phyloP scores from a whole-genome alignment of 2,329 filamentous ascomycete species.

The Pyricularia sp. region DNA sequence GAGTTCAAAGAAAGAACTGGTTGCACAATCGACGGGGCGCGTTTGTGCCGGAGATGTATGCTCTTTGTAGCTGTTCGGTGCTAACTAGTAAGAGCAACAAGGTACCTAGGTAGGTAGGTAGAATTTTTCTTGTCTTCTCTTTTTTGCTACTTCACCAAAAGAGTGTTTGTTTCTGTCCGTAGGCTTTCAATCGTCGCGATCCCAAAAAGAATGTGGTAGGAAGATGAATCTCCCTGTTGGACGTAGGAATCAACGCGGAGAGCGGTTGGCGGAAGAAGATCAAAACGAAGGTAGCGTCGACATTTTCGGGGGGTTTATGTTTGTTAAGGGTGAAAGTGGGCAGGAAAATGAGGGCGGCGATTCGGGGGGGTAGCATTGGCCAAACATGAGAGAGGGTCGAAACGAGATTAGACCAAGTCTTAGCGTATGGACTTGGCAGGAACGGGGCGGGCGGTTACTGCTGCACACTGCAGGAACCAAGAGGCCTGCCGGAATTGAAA shows the following conservation, averaged over 20 bases:
- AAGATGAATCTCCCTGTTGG: constrained; percentile 44
- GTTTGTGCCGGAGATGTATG: background rate
- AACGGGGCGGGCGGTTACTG: background rate
- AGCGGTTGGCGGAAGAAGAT: constrained; percentile 11
- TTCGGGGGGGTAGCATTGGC: constrained; percentile 1
- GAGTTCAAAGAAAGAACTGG: background rate
- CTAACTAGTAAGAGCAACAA: background rate
- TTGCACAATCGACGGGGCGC: background rate
- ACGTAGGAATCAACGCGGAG: constrained; percentile 23
- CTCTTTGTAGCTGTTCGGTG: background rate
- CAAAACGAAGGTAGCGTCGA: constrained; percentile 11
- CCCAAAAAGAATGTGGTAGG: constrained; percentile 47
- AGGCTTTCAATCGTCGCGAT: constrained; percentile 5
- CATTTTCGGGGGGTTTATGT: constrained; percentile 5
- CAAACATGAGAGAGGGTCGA: constrained; percentile 1
- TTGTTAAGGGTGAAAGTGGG: constrained; percentile 3
- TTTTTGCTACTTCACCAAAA: background rate
- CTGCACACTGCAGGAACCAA: background rate
- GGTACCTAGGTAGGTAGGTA: background rate
- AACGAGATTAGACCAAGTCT: background rate
- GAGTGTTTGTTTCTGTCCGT: constrained; percentile 2
- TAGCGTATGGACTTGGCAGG: background rate
- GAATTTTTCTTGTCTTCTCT: background rate
- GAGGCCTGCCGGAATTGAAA: background rate
- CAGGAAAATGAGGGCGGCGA: constrained; percentile 4